Evolutionary conservation across 805 yeast genomes (phyloP).

Genomic region (Ogataea polymorpha): DNA sequence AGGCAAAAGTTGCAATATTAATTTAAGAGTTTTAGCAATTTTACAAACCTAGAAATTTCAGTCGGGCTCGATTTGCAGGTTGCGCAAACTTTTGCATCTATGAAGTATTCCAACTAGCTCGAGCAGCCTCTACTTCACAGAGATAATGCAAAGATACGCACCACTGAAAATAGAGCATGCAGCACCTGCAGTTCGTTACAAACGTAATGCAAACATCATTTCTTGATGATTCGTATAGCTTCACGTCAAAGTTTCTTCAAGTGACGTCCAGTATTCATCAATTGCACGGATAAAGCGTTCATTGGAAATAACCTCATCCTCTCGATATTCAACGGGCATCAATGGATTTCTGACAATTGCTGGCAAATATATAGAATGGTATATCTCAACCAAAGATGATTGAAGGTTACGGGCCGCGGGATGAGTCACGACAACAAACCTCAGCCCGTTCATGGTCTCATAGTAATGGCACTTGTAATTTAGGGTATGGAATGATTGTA

Average conservation of each 20-base stretch:
- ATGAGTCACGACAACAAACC: constrained; percentile 74
- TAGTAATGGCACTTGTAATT: constrained; percentile 74
- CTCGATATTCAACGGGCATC: constrained; percentile 56
- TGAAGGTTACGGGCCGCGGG: constrained; percentile 53
- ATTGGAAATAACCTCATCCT: constrained; percentile 51
- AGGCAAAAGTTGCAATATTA: background rate
- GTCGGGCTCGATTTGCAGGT: background rate
- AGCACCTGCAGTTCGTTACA: too few relatives aligned
- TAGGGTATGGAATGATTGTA: constrained; percentile 59
- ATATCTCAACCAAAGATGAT: constrained; percentile 53
- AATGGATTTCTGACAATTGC: constrained; percentile 60
- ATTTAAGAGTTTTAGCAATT: background rate
- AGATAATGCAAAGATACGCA: background rate
- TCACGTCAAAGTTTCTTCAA: constrained; percentile 23
- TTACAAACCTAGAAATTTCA: background rate
- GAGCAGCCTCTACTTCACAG: background rate
- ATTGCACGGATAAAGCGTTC: constrained; percentile 53
- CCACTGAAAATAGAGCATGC: background rate
- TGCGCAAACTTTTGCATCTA: background rate
- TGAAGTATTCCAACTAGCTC: background rate
- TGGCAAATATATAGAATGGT: constrained; percentile 55
- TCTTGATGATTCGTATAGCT: too few relatives aligned
- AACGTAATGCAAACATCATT: too few relatives aligned
- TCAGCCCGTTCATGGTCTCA: constrained; percentile 76
- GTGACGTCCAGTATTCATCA: constrained; percentile 41